A percentile compares a stretch with the other conserved stretches of the same genome.
These are phyloP conservation scores for Dujonia santamariae DNA, from an alignment of 1,139 yeast species.

Conservation along the genomic window DNA sequence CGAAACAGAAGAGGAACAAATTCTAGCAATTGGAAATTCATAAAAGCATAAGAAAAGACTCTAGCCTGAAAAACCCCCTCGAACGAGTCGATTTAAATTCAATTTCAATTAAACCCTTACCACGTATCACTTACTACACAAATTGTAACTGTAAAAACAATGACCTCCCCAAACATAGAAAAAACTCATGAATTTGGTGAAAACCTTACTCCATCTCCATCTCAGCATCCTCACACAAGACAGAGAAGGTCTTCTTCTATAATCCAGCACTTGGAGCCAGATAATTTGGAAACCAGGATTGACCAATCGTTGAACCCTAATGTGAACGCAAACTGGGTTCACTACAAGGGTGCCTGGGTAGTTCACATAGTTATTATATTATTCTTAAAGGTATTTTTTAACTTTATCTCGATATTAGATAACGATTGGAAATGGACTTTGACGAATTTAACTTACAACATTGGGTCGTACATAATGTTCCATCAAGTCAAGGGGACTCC, in stretches of 20 bases:
- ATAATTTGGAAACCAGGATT: conserved; percentile 84
- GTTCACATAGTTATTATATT: conserved; percentile 82
- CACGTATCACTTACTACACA: not conserved
- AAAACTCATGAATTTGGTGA: conserved; percentile 8
- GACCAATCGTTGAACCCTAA: conserved; percentile 90
- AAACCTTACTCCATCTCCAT: conserved; percentile 21
- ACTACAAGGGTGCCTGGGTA: conserved; percentile 93
- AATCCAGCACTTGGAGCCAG: conserved; percentile 90
- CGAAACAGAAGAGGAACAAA: too few relatives aligned
- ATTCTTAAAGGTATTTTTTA: conserved; percentile 70
- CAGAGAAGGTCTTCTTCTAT: conserved; percentile 48
- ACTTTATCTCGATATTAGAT: conserved; percentile 65
- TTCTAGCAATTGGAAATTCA: too few relatives aligned
- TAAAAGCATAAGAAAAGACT: too few relatives aligned
- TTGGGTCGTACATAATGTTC: conserved; percentile 93
- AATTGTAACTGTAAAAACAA: not conserved
- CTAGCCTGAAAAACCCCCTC: too few relatives aligned
- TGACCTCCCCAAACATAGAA: conserved; percentile 6
- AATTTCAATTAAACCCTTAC: too few relatives aligned
- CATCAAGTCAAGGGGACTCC: conserved; percentile 97
- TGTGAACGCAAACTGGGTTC: conserved; percentile 94
- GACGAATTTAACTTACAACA: conserved; percentile 84
- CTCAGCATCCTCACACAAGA: conserved; percentile 32
- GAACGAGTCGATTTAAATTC: too few relatives aligned
- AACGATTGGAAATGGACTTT: conserved; percentile 92